phyloP scores from a whole-genome alignment of 2,329 filamentous ascomycete genomes.

The Xylariaceae sp. region DNA sequence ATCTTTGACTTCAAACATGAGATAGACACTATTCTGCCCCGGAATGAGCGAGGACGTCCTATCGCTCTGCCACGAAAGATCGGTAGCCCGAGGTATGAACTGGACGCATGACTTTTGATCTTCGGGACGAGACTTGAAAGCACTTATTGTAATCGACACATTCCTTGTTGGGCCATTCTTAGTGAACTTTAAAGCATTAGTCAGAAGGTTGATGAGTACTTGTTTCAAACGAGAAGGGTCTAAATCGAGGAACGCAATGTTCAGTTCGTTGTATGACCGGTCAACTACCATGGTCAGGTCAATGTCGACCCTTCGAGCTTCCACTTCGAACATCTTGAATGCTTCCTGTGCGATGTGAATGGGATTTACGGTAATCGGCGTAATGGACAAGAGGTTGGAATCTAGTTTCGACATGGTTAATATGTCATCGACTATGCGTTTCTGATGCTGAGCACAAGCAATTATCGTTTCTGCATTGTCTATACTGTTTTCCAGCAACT shows the following conservation, averaged over 20 bases:
- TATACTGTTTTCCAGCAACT: slow-evolving; percentile 76
- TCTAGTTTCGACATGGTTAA: slow-evolving; percentile 70
- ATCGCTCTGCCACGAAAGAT: slow-evolving; percentile 61
- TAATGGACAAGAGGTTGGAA: slow-evolving; percentile 68
- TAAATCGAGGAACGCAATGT: slow-evolving; percentile 69
- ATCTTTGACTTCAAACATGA: slow-evolving; percentile 71
- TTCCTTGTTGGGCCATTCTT: slow-evolving; percentile 63
- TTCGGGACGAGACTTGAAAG: slow-evolving; percentile 46
- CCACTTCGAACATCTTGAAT: slow-evolving; percentile 76
- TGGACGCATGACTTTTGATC: slow-evolving; percentile 54
- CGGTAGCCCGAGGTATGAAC: slow-evolving; percentile 62
- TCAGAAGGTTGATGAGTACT: slow-evolving; percentile 74
- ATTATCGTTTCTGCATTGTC: slow-evolving; percentile 79
- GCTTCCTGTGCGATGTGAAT: slow-evolving; percentile 66
- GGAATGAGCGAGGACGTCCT: slow-evolving; percentile 47
- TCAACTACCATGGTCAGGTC: slow-evolving; percentile 68
- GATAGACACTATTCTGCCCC: slow-evolving; percentile 60
- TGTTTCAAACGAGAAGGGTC: slow-evolving; percentile 76
- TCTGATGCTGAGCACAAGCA: slow-evolving; percentile 78
- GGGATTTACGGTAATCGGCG: slow-evolving; percentile 68
- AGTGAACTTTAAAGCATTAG: slow-evolving; percentile 65
- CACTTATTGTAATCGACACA: slow-evolving; percentile 53
- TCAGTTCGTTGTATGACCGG: slow-evolving; percentile 63
- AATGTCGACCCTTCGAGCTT: slow-evolving; percentile 71
- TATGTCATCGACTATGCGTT: slow-evolving; percentile 69